Base-by-base conservation (phyloP, 495 filamentous ascomycete species). In the Thermothielavioides terrestris region DNA sequence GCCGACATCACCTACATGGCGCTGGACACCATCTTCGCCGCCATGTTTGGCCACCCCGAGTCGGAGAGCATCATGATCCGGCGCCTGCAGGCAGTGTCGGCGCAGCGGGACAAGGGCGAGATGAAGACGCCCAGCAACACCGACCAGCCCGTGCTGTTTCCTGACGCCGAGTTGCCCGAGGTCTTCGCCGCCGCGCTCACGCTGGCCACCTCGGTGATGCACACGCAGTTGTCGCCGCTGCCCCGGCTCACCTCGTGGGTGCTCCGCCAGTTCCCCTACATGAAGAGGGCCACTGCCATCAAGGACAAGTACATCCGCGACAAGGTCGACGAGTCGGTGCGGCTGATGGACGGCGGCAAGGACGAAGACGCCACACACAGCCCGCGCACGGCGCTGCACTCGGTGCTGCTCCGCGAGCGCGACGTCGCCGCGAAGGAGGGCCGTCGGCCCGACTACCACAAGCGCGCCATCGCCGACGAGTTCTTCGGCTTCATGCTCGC, bases 351-450 rank as follows among this genome's bases (percentile, higher is more conserved):
- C 3, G 21, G 31, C 7, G 49, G 40, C 10, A 49, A 61, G 50
- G 18, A 20, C 14, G 44, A 49, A 10, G 42, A 3, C 30, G n/a
- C 17, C 1, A 2, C 21, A n/a, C n/a, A n/a, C n/a, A n/a, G n/a
- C 0, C 20, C 55, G 14, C 42, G 49, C 0, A 67, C 39, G 6
- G 70, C 65, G 7, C 56, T 73, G 38, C 62, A 72, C 48, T 53
- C 62, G 12, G 60, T 72, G n/a, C 31, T 74, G 5, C 49, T 57
- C 18, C 62, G 69, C 25, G 68, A 71, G 50, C 56, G 54, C 20
- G 46, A 46, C 9, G 26, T 59, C 9, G 64, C 69, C 1, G 31
- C 51, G 14, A 67, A 69, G 54, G 65, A 58, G 17, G 53, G 57
- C 32, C 50, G 63, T 21, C 27, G 40, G 21, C 67, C 67, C 2